Conservation (phyloP, 2,329 filamentous ascomycete genomes). For the Emmonsiellopsis sp. region DNA sequence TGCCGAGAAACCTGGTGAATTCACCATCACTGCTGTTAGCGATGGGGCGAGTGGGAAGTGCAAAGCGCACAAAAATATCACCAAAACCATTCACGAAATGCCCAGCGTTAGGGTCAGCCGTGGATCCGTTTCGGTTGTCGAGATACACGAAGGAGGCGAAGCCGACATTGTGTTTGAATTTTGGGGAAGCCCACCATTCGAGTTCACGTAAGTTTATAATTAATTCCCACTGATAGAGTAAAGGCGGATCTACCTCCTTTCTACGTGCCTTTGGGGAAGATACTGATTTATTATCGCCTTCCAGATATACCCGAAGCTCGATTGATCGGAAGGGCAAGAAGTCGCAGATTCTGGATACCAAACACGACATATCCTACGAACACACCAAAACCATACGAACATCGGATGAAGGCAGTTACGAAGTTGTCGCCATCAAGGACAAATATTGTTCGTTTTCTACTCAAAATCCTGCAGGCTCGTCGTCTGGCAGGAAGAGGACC, state of each 20-base stretch:
- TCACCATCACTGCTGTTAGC: slow-evolving; percentile 75
- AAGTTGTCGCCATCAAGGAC: slow-evolving; percentile 94
- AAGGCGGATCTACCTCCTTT: neutral
- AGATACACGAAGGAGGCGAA: slow-evolving; percentile 94
- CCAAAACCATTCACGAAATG: slow-evolving; percentile 81
- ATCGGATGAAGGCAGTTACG: slow-evolving; percentile 91
- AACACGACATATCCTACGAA: slow-evolving; percentile 76
- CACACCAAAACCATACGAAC: slow-evolving; percentile 73
- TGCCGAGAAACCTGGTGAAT: slow-evolving; percentile 81
- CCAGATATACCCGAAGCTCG: slow-evolving; percentile 72
- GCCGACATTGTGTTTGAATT: slow-evolving; percentile 93
- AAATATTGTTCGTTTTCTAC: slow-evolving; percentile 82
- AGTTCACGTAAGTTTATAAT: slow-evolving; percentile 60
- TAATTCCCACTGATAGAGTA: neutral
- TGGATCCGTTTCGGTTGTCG: slow-evolving; percentile 69
- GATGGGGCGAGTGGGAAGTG: slow-evolving; percentile 80
- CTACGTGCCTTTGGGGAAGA: neutral
- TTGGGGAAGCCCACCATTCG: slow-evolving; percentile 89
- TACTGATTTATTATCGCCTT: neutral
- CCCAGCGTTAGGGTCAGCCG: slow-evolving; percentile 85
- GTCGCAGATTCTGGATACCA: slow-evolving; percentile 76
- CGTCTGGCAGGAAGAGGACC: slow-evolving; percentile 7
- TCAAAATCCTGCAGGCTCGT: slow-evolving; percentile 44
- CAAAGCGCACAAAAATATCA: slow-evolving; percentile 66
- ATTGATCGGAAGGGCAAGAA: slow-evolving; percentile 73